Base-by-base conservation (phyloP, 2,329 filamentous ascomycete genomes). In the Blumeriella jaapii region DNA sequence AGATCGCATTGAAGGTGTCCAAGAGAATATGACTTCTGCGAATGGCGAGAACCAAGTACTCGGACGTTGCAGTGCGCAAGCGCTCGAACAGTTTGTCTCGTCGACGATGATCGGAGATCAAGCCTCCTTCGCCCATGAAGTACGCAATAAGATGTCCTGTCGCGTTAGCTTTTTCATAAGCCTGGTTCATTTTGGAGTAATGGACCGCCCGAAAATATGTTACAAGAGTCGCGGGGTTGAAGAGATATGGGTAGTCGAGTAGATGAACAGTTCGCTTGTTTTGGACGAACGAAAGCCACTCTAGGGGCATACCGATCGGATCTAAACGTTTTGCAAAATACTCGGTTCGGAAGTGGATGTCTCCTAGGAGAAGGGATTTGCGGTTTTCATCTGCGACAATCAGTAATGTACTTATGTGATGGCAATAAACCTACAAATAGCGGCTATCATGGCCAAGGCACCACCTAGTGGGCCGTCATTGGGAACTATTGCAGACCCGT, bases 201-300 rank as follows among this genome's bases (percentile, higher is more conserved):
- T 94, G 95, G 51, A 94, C 78, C 3, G 84, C 74, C 12, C 89
- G 78, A 55, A 96, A 95, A 55, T 86, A 93, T 0, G 75, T 76
- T 2, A 93, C 78, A 2, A 93, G 61, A 1, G 74, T 74, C 0
- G 77, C 68, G 0, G 78, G 69, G 13, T 70, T 75, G 50, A 95
- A 94, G 0, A 96, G 65, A 52, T 81, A 93, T 0, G 83, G 75
- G 44, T 81, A 84, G 39, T 86, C 78, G 3, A 96, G 62, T 1
- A 96, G 62, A 56, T 95, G 86, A 14, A 78, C 62, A 17, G 64
- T 72, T 46, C 76, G 75, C 40, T 67, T 73, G 19, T 74, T 77
- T 0, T 71, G 63, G 2, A 61, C 62, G 41, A 74, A 77, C 3
- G 69, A 65, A 34, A 78, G 57, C 82, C 77, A 94, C 31, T 74